These are phyloP conservation scores for Lyophyllum decastes DNA, from an alignment of 768 basidiomycete genomes.

Conservation along the genomic window DNA sequence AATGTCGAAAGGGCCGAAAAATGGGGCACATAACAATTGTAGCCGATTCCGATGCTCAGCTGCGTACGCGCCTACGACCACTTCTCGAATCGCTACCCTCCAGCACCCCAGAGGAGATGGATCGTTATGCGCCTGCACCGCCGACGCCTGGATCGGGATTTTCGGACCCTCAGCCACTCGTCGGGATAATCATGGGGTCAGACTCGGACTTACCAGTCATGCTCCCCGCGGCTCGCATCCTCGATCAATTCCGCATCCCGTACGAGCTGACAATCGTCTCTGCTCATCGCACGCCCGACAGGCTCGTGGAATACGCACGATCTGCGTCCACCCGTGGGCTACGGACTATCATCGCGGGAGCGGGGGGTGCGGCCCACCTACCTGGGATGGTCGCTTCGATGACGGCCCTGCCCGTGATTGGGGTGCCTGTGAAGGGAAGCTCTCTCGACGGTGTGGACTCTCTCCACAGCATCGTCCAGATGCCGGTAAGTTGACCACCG, in stretches of 20 bases:
- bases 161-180: slow-evolving; percentile 72
- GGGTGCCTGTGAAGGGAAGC: slow-evolving; percentile 96
- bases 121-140: slow-evolving; percentile 50
- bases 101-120: slow-evolving; percentile 46
- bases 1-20: slow-evolving; percentile 87
- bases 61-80: slow-evolving; percentile 67
- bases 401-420: slow-evolving; percentile 90
- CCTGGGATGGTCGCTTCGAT: slow-evolving; percentile 98
- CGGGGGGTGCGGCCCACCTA: slow-evolving; percentile 97
- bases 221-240: slow-evolving; percentile 83
- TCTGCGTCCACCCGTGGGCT: slow-evolving; percentile 64
- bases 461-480: slow-evolving; percentile 97
- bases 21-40: slow-evolving; percentile 97
- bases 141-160: slow-evolving; percentile 48
- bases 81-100: slow-evolving; percentile 70
- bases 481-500: slow-evolving; percentile 74
- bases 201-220: slow-evolving; percentile 97
- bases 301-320: slow-evolving; percentile 81
- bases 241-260: slow-evolving; percentile 80
- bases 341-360: slow-evolving; percentile 26
- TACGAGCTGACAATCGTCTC: slow-evolving; percentile 75
- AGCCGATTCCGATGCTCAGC: slow-evolving; percentile 76
- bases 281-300: slow-evolving; percentile 91
- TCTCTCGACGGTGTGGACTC: slow-evolving; percentile 94
- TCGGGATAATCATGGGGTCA: slow-evolving; percentile 97